Base-by-base conservation (phyloP, 495 filamentous ascomycete genomes). In the Amorphotheca resinae region DNA sequence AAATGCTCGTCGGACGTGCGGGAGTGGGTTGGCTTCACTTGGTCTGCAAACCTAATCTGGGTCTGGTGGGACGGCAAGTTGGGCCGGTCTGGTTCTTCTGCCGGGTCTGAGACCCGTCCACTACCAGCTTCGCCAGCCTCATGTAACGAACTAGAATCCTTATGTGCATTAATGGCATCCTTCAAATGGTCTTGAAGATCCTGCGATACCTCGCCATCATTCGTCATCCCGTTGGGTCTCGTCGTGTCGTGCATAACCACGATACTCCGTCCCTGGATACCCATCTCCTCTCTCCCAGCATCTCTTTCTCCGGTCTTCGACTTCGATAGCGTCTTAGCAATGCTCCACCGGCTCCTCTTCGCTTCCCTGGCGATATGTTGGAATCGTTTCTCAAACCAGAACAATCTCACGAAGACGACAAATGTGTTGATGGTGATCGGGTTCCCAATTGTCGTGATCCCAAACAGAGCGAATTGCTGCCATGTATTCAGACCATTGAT, bases 341-440 rank as follows among this genome's bases (percentile, higher is more conserved):
- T 53, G 23, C 67, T 70, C 25, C 58, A 54, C 36, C 72, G 56
- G 31, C 55, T 60, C 31, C 51, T 48, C 30, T 57, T 62, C 4
- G 68, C 62, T 44, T 73, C 65, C 31, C 33, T 70, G 22, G 79
- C 87, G 36, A 95, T 69, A 49, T 81, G 65, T 59, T 87, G 77
- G 52, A 98, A 94, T 2, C 87, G 75, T 57, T 88, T 94, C 63
- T 96, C 88, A 53, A 98, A 98, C 89, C 88, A 96, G 62, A 94
- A 94, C 3, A 96, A 65, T 2, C 91, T 82, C 16, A 96, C 66
- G 52, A 93, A 93, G 0, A 96, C 89, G 22, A 96, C 82, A 22
- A 74, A 79, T 5, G 80, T 71, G 57, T 94, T 77, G 60, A 98
- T 89, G 42, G 84, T 82, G 46, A 98, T 95, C 2, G 91, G 91